Evolutionary conservation across 2,329 filamentous ascomycete species (phyloP), one percentile per base, ranked within the genome.

Genomic region (Aureobasidium sp.): DNA sequence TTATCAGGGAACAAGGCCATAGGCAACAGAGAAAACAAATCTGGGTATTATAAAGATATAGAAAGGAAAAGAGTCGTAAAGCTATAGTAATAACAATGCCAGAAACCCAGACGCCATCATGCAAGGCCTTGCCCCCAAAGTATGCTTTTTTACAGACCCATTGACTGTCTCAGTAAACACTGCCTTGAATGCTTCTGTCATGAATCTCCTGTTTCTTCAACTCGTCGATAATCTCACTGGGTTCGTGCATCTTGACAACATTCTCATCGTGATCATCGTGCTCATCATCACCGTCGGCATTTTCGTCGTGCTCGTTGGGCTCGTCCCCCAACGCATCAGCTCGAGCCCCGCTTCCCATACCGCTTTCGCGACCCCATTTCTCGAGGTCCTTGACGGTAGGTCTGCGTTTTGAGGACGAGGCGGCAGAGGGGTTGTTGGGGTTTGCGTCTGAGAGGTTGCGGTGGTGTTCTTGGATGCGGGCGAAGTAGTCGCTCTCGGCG

Each of bases 241-340:
- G 57, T n/a, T 51, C 45, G 17, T 51, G 48, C 45, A 31, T 29
- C 34, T 52, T 44, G 9, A 42, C 62, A 31, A 57, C 27, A 22
- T 57, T 20, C 1, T 41, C 48, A 15, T 58, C 41, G 34, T 48
- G 51, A 41, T 42, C 53, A 14, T 60, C 62, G n/a, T 56, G 53
- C 49, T 66, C 64, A 34, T 57, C 59, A 5, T 52, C 59, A 11
- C 67, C 66, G 20, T 62, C 65, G n/a, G 67, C 66, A 2, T 65
- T 63, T 20, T 62, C 65, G 31, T 67, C 66, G 29, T 67, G 65
- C 15, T 64, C 67, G 14, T 64, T 63, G n/a, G 67, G 68, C 25
- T 75, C 75, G 65, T 81, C 78, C 0, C 79, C 79, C 17, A 81
- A 68, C 5, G 75, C 69, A 67, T 81, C 78, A 0, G 79, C 79